These are phyloP conservation scores for Postia placenta DNA, from an alignment of 768 basidiomycete genomes.

Conservation along the genomic window DNA sequence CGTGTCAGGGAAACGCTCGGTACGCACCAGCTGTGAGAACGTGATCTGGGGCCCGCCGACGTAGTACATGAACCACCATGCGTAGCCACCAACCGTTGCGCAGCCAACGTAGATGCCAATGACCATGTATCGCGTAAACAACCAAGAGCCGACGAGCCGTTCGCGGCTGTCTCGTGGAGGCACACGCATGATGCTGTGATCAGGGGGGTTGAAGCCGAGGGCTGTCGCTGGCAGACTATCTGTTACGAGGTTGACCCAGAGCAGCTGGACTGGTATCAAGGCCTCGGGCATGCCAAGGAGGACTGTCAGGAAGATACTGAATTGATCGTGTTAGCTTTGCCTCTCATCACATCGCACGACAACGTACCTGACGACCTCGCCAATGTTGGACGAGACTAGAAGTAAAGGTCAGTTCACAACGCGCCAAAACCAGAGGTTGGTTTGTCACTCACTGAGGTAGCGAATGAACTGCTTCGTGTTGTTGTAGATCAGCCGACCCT, in stretches of 20 bases:
- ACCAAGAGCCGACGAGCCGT: slow-evolving; percentile 86
- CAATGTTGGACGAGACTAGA: slow-evolving; percentile 90
- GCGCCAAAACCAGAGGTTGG: slow-evolving; percentile 3
- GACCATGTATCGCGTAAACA: slow-evolving; percentile 94
- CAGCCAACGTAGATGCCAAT: slow-evolving; percentile 91
- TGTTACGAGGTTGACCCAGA: slow-evolving; percentile 98
- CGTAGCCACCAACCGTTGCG: slow-evolving; percentile 95
- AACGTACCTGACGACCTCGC: slow-evolving; percentile 77
- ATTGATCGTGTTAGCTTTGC: neutral
- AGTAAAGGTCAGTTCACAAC: neutral
- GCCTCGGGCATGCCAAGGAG: slow-evolving; percentile 99
- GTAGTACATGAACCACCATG: slow-evolving; percentile 99
- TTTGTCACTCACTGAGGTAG: slow-evolving; percentile 87
- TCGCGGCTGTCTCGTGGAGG: slow-evolving; percentile 89
- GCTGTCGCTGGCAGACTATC: slow-evolving; percentile 96
- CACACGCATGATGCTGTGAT: slow-evolving; percentile 94
- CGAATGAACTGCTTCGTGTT: slow-evolving; percentile 99
- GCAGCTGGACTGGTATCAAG: slow-evolving; percentile 92
- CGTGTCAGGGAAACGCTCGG: neutral
- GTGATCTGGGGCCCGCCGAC: slow-evolving; percentile 86
- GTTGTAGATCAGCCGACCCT: slow-evolving; percentile 96
- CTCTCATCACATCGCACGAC: neutral
- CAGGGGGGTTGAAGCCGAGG: slow-evolving; percentile 95
- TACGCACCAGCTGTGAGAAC: slow-evolving; percentile 84
- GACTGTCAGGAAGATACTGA: slow-evolving; percentile 92